Conservation (phyloP, 2,329 filamentous ascomycete species). For the Alternaria gaisen region DNA sequence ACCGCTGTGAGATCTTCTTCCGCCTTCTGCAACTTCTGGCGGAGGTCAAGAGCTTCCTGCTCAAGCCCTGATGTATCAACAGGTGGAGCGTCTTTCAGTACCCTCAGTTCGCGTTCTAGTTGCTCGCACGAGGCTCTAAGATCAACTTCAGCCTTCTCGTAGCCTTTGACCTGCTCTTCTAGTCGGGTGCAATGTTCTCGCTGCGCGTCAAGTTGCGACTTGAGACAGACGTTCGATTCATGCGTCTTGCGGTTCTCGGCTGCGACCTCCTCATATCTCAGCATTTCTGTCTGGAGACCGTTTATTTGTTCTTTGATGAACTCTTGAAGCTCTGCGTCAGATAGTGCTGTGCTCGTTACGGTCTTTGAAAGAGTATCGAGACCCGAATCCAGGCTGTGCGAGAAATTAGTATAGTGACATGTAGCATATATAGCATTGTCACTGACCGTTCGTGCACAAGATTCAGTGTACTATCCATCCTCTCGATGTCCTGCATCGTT, state of each 20-base stretch:
- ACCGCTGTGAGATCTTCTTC: slow-evolving; percentile 21
- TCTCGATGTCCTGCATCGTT: slow-evolving; percentile 31
- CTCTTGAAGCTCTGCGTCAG: slow-evolving; percentile 16
- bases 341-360: background rate
- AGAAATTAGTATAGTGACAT: slow-evolving; percentile 10
- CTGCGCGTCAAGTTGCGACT: slow-evolving; percentile 25
- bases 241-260: slow-evolving; percentile 22
- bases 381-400: slow-evolving; percentile 29
- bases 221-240: slow-evolving; percentile 25
- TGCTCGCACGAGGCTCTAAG: slow-evolving; percentile 16
- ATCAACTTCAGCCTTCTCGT: slow-evolving; percentile 21
- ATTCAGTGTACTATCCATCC: slow-evolving; percentile 35
- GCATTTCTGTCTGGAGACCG: slow-evolving; percentile 25
- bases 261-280: slow-evolving; percentile 31
- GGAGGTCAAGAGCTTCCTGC: slow-evolving; percentile 20
- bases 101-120: slow-evolving; percentile 27
- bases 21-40: slow-evolving; percentile 17
- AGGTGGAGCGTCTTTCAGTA: slow-evolving; percentile 15
- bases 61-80: slow-evolving; percentile 10
- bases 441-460: slow-evolving; percentile 35
- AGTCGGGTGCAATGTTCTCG: slow-evolving; percentile 24
- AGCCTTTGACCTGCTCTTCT: slow-evolving; percentile 13
- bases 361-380: slow-evolving; percentile 19
- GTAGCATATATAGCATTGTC: background rate
- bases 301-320: slow-evolving; percentile 28